Percentiles rank a stretch among this genome's conserved stretches.
Conservation (phyloP, 1,139 yeast species). For the Pichia sp. region DNA sequence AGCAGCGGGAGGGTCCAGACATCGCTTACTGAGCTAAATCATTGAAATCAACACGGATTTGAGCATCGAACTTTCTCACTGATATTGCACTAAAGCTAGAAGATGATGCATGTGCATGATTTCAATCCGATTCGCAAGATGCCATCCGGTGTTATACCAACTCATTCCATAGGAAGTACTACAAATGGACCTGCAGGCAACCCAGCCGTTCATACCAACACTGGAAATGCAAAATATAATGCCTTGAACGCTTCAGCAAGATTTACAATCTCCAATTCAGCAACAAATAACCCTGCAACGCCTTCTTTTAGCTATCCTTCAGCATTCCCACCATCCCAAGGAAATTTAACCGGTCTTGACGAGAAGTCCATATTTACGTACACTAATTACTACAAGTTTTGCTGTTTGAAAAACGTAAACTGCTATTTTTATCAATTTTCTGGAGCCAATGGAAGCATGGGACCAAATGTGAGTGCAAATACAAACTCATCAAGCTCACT, state of each 20-base stretch:
- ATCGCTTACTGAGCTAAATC: too few relatives aligned
- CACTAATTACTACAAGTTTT: constrained; percentile 25
- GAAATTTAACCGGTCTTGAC: too few relatives aligned
- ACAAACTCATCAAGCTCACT: constrained; percentile 6
- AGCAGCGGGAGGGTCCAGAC: too few relatives aligned
- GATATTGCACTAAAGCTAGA: too few relatives aligned
- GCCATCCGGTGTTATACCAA: constrained; percentile 8
- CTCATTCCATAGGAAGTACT: background rate
- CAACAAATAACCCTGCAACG: background rate
- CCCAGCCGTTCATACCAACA: too few relatives aligned
- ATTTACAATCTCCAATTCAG: background rate
- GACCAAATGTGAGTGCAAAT: constrained; percentile 1
- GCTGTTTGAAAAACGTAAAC: constrained; percentile 20
- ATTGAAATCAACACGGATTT: too few relatives aligned
- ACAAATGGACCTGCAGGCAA: background rate
- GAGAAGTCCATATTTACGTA: constrained; percentile 16
- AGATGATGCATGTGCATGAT: constrained; percentile 23
- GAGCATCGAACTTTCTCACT: too few relatives aligned
- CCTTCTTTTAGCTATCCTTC: too few relatives aligned
- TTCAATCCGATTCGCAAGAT: constrained; percentile 22
- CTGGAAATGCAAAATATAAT: too few relatives aligned
- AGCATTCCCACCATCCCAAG: too few relatives aligned
- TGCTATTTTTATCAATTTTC: constrained; percentile 26
- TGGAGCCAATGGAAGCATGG: background rate
- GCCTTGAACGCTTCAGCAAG: background rate